Evolutionary conservation across 768 basidiomycete species (phyloP), one percentile per base, ranked within the genome.

Genomic region (Calocybe cyanea): DNA sequence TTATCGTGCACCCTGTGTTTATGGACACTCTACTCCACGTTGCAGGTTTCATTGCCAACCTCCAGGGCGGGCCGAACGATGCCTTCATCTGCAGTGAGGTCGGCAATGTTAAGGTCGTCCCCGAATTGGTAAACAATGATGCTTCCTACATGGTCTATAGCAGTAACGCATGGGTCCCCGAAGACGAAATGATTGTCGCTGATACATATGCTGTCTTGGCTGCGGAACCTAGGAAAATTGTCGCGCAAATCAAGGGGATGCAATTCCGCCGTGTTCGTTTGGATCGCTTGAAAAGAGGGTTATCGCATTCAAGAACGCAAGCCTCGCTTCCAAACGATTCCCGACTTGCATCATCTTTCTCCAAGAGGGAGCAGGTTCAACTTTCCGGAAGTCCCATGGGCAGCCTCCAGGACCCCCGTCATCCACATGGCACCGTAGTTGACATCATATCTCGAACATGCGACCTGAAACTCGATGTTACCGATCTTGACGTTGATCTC

Each of bases 11-110:
- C 49, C 77, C 80, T 4, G 57, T 84, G 19, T 85, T 87, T 62
- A 65, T 77, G 46, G 86, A 88, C 51, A 78, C 81, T 0, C 65
- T 88, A 23, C 64, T 87, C 23, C 87, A 88, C 47, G 71, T 77
- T 30, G 78, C 85, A 0, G 87, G 87, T 2, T 85, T 88, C 61
- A 64, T 87, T 25, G 73, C 78, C 19, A 89, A 88, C 59, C 57
- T 79, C 55, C 73, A 70, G 32, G 76, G 73, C 7, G 60, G 65
- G 8, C 43, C 66, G 19, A 65, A 75, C 20, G 75, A 84, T 43
- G 81, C 73, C 1, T 83, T 76, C 57, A 82, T 89, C 43, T 88
- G 86, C 67, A 73, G 64, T 21, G 69, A 73, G 18, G 67, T 85
- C 23, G 75, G 69, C 13, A 56, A 67, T 4, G 64, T 83, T 33